phyloP scores from a whole-genome alignment of 176 grass and related monocot genomes.

The Bolboschoenus planiculmis region DNA sequence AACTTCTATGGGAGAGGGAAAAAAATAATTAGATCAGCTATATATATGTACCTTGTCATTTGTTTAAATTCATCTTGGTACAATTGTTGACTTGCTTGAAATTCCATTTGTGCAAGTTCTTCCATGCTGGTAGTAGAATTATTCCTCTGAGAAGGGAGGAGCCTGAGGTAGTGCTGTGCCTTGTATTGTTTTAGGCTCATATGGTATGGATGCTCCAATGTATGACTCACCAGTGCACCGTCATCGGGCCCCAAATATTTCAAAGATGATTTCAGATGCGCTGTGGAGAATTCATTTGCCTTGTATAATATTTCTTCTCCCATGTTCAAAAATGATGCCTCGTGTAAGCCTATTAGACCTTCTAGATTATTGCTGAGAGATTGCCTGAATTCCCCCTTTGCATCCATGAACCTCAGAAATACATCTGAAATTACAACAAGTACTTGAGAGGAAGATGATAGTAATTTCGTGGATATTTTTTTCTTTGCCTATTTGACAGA shows the following conservation, averaged over 20 bases:
- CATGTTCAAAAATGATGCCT: slow-evolving; percentile 47
- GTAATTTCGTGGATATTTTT: not conserved
- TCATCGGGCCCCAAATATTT: slow-evolving; percentile 15
- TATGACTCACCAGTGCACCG: slow-evolving; percentile 26
- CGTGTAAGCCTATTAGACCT: slow-evolving; percentile 50
- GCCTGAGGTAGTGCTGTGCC: slow-evolving; percentile 44
- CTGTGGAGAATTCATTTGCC: slow-evolving; percentile 46
- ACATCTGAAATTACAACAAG: slow-evolving; percentile 15
- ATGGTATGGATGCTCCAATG: slow-evolving; percentile 58
- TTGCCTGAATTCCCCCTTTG: slow-evolving; percentile 25
- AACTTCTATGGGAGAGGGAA: not conserved
- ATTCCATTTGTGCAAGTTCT: slow-evolving; percentile 41
- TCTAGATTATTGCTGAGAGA: slow-evolving; percentile 27
- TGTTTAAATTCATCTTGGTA: slow-evolving; percentile 45
- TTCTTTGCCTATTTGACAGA: not conserved
- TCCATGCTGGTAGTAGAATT: slow-evolving; percentile 8
- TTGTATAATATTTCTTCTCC: slow-evolving; percentile 43
- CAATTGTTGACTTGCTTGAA: slow-evolving; percentile 24
- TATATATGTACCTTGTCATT: slow-evolving; percentile 27
- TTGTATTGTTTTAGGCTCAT: slow-evolving; percentile 42
- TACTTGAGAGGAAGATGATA: not conserved
- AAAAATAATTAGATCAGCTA: not conserved
- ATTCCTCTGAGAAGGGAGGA: slow-evolving; percentile 16
- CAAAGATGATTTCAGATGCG: slow-evolving; percentile 26
- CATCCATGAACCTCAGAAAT: slow-evolving; percentile 26